Evolutionary conservation across 148 eudicot genomes (phyloP), one percentile per base, ranked within the genome.

Genomic region (Fagopyrum esculentum): DNA sequence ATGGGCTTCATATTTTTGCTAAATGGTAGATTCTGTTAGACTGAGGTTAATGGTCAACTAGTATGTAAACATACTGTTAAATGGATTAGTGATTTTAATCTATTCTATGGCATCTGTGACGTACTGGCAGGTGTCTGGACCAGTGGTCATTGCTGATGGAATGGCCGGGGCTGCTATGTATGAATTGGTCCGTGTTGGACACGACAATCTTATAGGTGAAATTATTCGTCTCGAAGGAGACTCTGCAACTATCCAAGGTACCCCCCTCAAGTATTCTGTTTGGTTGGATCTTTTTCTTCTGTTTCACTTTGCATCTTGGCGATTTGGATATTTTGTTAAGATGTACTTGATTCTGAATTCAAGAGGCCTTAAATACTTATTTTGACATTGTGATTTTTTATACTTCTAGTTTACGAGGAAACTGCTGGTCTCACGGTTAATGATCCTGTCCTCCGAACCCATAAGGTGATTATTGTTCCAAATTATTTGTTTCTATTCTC

Each of bases 141-240:
- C 99, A 9, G 99, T 95, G 69, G 99, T 95, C 5, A 87, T 95
- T 79, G 99, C 99, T 2, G 99, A 95, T 95, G 99, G 99, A 80
- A 95, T 95, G 99, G 86, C 77, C 54, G 99, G 99, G 74, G 99
- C 99, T 83, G 99, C 99, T 80, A 95, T 95, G 99, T 92, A 95
- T 78, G 99, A 95, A 77, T 85, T 95, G 73, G 99, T 95, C 68
- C 96, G 98, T 83, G 99, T 95, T 75, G 99, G 99, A 75, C 84
- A 95, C 50, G 99, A 95, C 85, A 90, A 95, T 68, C 99, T 95
- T 78, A 95, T 95, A 77, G 99, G 99, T 29, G 99, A 95, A 85
- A 95, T 95, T 83, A 95, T 95, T 84, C 85, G 99, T 12, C 75
- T 95, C 74, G 98, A 95, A 87, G 99, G 99, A 80, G 97, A 95